phyloP scores from a whole-genome alignment of 2,329 filamentous ascomycete genomes.

The Epichloe typhina region DNA sequence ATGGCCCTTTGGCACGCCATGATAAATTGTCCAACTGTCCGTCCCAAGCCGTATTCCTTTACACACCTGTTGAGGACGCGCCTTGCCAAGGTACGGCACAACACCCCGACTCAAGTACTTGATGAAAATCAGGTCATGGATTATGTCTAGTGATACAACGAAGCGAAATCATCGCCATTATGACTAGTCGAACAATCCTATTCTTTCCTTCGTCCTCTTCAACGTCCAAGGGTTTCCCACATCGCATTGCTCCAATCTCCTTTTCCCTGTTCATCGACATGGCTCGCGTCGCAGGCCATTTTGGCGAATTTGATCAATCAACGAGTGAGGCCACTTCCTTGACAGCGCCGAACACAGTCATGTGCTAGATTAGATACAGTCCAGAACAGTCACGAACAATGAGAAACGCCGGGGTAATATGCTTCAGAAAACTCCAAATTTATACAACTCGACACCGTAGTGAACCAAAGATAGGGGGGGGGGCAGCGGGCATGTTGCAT shows the following conservation, averaged over 20 bases:
- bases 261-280: no score
- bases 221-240: neutral
- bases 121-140: neutral
- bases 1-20: no score
- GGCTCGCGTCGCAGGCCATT: no score
- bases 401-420: conserved; percentile 7
- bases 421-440: neutral
- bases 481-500: neutral
- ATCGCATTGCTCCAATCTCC: neutral
- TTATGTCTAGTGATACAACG: neutral
- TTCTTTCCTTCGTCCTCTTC: neutral
- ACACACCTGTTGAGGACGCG: no score
- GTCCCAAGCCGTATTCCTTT: no score
- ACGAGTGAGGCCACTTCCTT: neutral
- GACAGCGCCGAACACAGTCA: neutral
- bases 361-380: neutral
- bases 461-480: neutral
- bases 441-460: neutral
- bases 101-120: no score
- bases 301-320: neutral
- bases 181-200: neutral
- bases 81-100: no score
- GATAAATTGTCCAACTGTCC: no score
- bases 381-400: neutral
- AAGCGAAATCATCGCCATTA: neutral